phyloP scores from a whole-genome alignment of 768 basidiomycete species.

The Rhodotorula diobovata region DNA sequence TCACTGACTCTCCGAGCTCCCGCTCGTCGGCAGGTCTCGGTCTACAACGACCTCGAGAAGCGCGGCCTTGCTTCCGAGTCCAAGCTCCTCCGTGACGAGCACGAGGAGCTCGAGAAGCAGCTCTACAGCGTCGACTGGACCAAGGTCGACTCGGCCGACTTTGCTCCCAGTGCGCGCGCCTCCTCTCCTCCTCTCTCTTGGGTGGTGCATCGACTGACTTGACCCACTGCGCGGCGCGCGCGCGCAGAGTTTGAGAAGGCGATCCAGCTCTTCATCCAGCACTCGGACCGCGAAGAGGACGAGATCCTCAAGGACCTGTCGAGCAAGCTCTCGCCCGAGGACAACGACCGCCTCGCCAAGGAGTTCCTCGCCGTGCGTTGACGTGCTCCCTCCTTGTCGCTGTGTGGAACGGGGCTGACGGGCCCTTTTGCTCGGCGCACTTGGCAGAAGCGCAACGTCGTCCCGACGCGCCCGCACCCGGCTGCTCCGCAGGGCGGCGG shows the following conservation, averaged over 20 bases:
- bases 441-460: slow-evolving; percentile 11
- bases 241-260: slow-evolving; percentile 18
- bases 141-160: slow-evolving; percentile 5
- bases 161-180: slow-evolving; percentile 4
- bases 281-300: slow-evolving; percentile 22
- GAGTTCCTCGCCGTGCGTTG: slow-evolving; percentile 17
- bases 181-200: neutral
- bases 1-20: neutral
- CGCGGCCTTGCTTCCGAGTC: neutral
- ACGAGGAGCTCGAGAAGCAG: slow-evolving; percentile 21
- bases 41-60: slow-evolving; percentile 6
- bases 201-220: neutral
- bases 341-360: slow-evolving; percentile 20
- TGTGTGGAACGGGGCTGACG: neutral
- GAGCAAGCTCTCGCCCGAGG: slow-evolving; percentile 17
- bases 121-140: slow-evolving; percentile 22
- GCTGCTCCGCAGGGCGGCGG: slow-evolving; percentile 29
- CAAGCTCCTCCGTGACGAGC: slow-evolving; percentile 12
- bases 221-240: too few relatives aligned
- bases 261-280: slow-evolving; percentile 24
- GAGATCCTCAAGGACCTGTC: slow-evolving; percentile 5
- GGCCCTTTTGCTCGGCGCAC: neutral
- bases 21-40: neutral
- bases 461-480: slow-evolving; percentile 31
- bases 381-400: too few relatives aligned